These are phyloP conservation scores for Corniculantispora saksenae DNA, from an alignment of 2,329 filamentous ascomycete species.

Conservation along the genomic window DNA sequence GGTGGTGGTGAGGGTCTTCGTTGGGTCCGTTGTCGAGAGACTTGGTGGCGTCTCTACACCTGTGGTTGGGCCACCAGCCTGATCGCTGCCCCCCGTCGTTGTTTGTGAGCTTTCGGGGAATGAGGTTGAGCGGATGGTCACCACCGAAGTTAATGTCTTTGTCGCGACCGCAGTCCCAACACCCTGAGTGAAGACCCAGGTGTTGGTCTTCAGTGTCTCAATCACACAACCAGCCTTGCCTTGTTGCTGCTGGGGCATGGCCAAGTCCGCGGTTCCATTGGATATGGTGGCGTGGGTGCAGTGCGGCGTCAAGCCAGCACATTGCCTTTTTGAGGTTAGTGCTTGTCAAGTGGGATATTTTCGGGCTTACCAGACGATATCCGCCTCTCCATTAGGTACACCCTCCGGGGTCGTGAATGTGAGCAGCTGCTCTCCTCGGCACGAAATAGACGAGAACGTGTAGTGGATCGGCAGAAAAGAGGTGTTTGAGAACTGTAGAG, in stretches of 20 bases:
- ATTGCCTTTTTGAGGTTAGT: conserved; percentile 17
- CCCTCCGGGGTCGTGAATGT: conserved; percentile 12
- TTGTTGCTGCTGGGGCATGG: neutral
- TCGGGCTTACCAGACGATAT: conserved; percentile 18
- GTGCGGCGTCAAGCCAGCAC: conserved; percentile 13
- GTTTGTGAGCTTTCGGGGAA: no score
- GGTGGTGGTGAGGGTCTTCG: neutral
- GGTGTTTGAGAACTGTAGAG: conserved; percentile 14
- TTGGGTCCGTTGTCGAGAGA: no score
- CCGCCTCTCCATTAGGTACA: conserved; percentile 13
- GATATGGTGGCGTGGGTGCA: neutral
- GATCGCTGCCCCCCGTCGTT: no score
- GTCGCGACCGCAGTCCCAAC: neutral
- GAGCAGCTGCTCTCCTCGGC: conserved; percentile 10
- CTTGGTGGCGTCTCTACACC: no score
- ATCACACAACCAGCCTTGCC: neutral
- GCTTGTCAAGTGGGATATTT: no score
- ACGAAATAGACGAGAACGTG: conserved; percentile 15
- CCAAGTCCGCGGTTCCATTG: neutral
- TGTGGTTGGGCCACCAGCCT: no score
- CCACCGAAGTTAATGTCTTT: neutral
- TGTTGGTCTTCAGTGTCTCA: neutral
- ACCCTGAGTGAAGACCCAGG: neutral
- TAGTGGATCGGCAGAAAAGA: conserved; percentile 18
- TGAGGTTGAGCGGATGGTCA: neutral